These are phyloP conservation scores for Brassica juncea DNA, from an alignment of 345 rosid species.

Conservation along the genomic window DNA sequence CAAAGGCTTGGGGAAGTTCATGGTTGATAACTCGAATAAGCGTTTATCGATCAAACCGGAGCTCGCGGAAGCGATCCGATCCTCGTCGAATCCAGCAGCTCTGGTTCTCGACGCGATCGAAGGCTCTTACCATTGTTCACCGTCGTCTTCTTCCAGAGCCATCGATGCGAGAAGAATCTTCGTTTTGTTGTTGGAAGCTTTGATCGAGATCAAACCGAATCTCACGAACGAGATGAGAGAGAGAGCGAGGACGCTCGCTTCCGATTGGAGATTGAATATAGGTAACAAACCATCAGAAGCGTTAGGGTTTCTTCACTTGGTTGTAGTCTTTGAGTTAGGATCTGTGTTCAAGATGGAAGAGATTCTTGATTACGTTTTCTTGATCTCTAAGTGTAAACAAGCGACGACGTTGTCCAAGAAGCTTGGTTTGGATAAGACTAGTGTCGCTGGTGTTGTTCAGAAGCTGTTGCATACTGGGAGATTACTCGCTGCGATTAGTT, in stretches of 20 bases:
- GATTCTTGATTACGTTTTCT: slow-evolving; percentile 49
- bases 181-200: slow-evolving; percentile 55
- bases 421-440: slow-evolving; percentile 52
- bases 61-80: slow-evolving; percentile 47
- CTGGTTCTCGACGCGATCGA: slow-evolving; percentile 69
- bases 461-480: slow-evolving; percentile 55
- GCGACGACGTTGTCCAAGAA: slow-evolving; percentile 46
- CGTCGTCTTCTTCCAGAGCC: background rate
- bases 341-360: slow-evolving; percentile 45
- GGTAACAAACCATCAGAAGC: slow-evolving; percentile 37
- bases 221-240: slow-evolving; percentile 48
- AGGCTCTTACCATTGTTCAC: slow-evolving; percentile 43
- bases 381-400: slow-evolving; percentile 45
- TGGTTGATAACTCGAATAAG: slow-evolving; percentile 43
- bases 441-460: slow-evolving; percentile 47
- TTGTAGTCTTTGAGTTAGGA: slow-evolving; percentile 54
- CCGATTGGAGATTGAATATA: slow-evolving; percentile 57
- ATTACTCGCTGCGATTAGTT: slow-evolving; percentile 54
- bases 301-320: slow-evolving; percentile 61
- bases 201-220: slow-evolving; percentile 44
- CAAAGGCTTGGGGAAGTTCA: slow-evolving; percentile 54
- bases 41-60: slow-evolving; percentile 37
- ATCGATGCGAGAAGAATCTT: slow-evolving; percentile 46
- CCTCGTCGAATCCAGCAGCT: slow-evolving; percentile 46
- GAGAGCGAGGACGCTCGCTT: slow-evolving; percentile 64